Evolutionary conservation across 2,329 filamentous ascomycete species (phyloP), one percentile per base, ranked within the genome.

Genomic region (Thermomyces lanuginosus): DNA sequence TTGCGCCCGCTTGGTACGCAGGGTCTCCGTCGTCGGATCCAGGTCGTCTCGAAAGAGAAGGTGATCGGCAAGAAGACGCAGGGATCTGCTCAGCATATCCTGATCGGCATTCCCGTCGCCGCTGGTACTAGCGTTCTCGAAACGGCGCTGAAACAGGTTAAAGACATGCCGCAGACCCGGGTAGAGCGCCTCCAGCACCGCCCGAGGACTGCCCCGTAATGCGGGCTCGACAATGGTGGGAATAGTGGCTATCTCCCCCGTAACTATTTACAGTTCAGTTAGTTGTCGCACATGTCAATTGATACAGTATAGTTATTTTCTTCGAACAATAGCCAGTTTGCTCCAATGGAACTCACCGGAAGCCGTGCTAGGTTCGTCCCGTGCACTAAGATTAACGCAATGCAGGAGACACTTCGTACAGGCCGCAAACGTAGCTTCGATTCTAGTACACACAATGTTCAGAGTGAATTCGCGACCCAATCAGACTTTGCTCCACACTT

Each of bases 361-460:
- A 16, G 34, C 31, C 13, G 42, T n/a, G n/a, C n/a, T n/a, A n/a
- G n/a, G n/a, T n/a, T n/a, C n/a, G n/a, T n/a, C n/a, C n/a, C n/a
- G n/a, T n/a, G n/a, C n/a, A n/a, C n/a, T 30, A 23, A 48, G 40
- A 38, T 49, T 51, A 23, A 55, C 31, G 35, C 51, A 53, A 31
- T 48, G 46, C 20, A 56, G 34, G 13, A 57, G 37, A 28, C 52
- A 56, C 36, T 48, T 43, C 6, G 54, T 42, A 32, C 48, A 45
- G 19, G 54, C 51, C 27, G 46, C 48, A 27, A 57, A 41, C 10
- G 49, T 56, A 23, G 54, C 44, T 22, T 47, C 45, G 27, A 42
- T 32, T 21, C 42, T 49, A 15, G 16, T 13, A 25, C 17, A 24
- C 19, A 27, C 23, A 23, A 23, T 22, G 22, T 22, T 16, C 28